These are phyloP conservation scores for Metschnikowia hibisci DNA, from an alignment of 805 yeast genomes.

Conservation along the genomic window DNA sequence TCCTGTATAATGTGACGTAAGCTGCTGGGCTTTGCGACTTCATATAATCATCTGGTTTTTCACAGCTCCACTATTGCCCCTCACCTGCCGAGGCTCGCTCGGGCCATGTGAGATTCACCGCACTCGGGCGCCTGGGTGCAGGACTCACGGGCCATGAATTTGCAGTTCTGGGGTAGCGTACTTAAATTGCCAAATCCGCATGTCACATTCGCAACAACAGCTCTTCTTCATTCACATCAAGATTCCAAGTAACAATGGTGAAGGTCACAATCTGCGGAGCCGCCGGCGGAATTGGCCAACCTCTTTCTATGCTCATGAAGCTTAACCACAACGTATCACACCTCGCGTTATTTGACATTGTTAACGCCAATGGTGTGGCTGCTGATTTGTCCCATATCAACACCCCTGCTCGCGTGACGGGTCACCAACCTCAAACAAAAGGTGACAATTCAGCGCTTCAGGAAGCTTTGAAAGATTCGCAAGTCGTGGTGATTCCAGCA, in stretches of 20 bases:
- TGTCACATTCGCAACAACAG: neutral
- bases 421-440: conserved; percentile 39
- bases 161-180: neutral
- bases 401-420: conserved; percentile 37
- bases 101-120: conserved; percentile 4
- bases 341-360: conserved; percentile 41
- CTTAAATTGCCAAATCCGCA: neutral
- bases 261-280: conserved; percentile 49
- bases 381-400: conserved; percentile 44
- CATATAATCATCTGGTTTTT: neutral
- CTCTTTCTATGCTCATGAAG: conserved; percentile 41
- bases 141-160: neutral
- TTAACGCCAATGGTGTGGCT: conserved; percentile 44
- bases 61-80: conserved; percentile 2
- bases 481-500: conserved; percentile 44
- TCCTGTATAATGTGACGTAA: neutral
- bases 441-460: conserved; percentile 35
- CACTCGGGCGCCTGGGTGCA: conserved; percentile 1
- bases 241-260: conserved; percentile 23
- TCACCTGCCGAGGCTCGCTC: conserved; percentile 2
- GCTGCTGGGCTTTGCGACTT: too few relatives aligned
- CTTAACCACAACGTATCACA: conserved; percentile 37
- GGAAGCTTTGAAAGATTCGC: conserved; percentile 35
- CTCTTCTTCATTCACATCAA: neutral
- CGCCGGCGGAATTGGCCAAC: conserved; percentile 49